Base-by-base conservation (phyloP, 192 early-diverging fungal species). In the Blastocladiella britannica region DNA sequence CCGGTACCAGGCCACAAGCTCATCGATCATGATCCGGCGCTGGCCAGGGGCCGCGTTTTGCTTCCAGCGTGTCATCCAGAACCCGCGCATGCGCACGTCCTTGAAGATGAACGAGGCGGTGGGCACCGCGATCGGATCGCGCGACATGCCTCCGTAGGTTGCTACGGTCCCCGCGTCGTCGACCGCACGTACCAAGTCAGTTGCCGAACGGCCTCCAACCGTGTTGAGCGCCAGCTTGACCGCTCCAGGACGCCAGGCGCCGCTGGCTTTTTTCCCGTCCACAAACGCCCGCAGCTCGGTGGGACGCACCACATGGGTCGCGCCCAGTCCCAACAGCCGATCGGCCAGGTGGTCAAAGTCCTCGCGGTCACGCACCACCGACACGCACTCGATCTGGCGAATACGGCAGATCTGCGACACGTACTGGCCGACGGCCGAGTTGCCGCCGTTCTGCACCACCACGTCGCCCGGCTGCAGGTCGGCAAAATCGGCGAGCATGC, bases 131-230 rank as follows among this genome's bases (percentile, higher is more conserved):
- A 97, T 61, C 20, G 93, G 93, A 55, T 88, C 76, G 1, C 80
- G 69, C 5, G 88, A 86, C 91, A 97, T 94, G 29, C 84, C 91
- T 26, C 93, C 91, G 63, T 97, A 97, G 9, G 85, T 92, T 4
- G 84, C 72, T 9, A 9, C 37, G 15, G 12, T 47, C 3, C 37
- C 37, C 15, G n/a, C 15, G 15, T 73, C 63, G 73, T 65, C 29
- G 1, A 93, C 57, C 27, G 74, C 59, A 53, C 83, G 78, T 3
- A 81, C 79, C 70, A 97, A 69, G 37, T 78, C 77, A 20, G 84
- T 76, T 0, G 88, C 80, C 15, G 65, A 63, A 53, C 85, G 78
- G 4, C 93, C 93, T 1, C 91, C 87, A 4, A 91, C 88, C 63
- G 91, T 89, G 61, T 97, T 94, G 7, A 97, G 68, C 0, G 77